These are phyloP conservation scores for Atalantia buxifolia DNA, from an alignment of 345 rosid species.

Conservation along the genomic window DNA sequence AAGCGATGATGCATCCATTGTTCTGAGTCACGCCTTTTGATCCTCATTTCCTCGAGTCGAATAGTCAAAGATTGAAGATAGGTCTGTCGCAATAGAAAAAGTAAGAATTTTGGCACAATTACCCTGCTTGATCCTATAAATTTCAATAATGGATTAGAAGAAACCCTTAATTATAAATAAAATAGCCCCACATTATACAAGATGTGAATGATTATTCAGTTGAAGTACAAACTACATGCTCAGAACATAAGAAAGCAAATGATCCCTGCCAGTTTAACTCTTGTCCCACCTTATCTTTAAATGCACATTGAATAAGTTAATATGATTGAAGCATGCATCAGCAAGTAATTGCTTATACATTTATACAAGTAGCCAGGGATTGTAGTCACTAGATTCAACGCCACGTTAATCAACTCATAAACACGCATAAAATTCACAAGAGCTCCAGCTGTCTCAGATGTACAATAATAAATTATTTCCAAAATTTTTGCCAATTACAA, in stretches of 20 bases:
- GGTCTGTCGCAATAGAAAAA: conserved; percentile 51
- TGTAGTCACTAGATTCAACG: background rate
- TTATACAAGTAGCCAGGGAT: background rate
- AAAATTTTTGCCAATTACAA: background rate
- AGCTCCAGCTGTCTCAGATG: conserved; percentile 5
- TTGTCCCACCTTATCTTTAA: background rate
- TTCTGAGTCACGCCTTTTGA: conserved; percentile 95
- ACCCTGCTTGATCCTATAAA: background rate
- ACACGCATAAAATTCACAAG: background rate
- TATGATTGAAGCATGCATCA: background rate
- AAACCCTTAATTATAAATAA: background rate
- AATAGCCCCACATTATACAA: background rate
- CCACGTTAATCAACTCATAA: background rate
- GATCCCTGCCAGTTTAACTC: background rate
- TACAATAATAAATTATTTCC: background rate
- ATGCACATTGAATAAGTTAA: background rate
- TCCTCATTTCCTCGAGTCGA: conserved; percentile 96
- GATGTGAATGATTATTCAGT: background rate
- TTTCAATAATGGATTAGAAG: background rate
- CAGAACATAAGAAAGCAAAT: background rate
- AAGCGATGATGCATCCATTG: conserved; percentile 99
- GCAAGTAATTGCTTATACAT: background rate
- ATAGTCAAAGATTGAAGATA: conserved; percentile 95
- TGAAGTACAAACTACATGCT: background rate
- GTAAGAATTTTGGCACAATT: background rate